Evolutionary conservation across 139 green algal species (phyloP).

Genomic region (Chloropicon primus): DNA sequence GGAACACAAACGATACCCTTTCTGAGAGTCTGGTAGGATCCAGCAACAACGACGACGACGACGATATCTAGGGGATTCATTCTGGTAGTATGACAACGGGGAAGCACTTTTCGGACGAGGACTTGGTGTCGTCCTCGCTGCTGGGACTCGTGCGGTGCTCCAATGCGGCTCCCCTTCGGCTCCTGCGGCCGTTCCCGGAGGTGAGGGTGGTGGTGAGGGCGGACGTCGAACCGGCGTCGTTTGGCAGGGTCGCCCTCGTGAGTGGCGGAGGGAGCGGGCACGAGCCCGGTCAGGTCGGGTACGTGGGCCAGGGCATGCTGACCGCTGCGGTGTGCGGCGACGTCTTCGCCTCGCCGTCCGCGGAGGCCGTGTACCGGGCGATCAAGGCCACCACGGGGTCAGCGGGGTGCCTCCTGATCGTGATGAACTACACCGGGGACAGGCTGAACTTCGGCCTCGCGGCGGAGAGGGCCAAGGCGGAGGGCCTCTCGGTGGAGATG

Average conservation of each 20-base stretch:
- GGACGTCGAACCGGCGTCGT: background rate
- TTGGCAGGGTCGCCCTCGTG: background rate
- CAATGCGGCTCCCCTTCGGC: background rate
- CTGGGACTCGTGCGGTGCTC: background rate
- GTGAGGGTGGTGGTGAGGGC: background rate
- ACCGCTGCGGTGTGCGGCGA: conserved; percentile 76
- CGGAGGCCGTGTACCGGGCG: conserved; percentile 52
- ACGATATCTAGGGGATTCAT: too few relatives aligned
- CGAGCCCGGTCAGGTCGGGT: conserved; percentile 66
- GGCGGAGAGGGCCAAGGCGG: conserved; percentile 57
- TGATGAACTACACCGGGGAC: conserved; percentile 90
- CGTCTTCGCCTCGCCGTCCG: conserved; percentile 62
- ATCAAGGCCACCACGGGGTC: conserved; percentile 49
- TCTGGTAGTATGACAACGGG: too few relatives aligned
- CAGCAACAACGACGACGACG: too few relatives aligned
- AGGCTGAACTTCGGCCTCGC: conserved; percentile 83
- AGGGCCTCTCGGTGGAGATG: conserved; percentile 33
- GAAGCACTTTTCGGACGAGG: background rate
- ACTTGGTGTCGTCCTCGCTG: background rate
- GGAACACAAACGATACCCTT: too few relatives aligned
- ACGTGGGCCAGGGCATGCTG: conserved; percentile 73
- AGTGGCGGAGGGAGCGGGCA: conserved; percentile 67
- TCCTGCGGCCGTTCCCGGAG: background rate
- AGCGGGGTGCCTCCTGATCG: conserved; percentile 50
- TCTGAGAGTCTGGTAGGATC: too few relatives aligned